Conservation (phyloP, 768 basidiomycete genomes). For the Amanita fuliginea region DNA sequence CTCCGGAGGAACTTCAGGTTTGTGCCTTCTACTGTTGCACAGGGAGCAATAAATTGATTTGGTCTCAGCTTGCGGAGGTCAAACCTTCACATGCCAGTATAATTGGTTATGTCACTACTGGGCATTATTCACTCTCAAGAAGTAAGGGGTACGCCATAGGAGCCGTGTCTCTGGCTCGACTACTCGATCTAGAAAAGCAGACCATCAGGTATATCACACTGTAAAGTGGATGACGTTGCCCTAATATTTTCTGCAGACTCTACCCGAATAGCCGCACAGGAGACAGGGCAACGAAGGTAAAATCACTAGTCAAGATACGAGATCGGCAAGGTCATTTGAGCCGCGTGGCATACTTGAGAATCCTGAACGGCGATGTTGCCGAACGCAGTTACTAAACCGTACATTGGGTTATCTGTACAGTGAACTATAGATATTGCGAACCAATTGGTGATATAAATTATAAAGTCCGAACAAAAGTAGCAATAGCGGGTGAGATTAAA, state of each 20-base stretch:
- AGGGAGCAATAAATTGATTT: constrained; percentile 2
- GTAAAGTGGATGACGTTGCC: neutral
- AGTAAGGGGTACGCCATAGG: constrained; percentile 76
- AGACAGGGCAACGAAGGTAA: constrained; percentile 13
- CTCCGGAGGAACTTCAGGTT: constrained; percentile 19
- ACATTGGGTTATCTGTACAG: constrained; percentile 5
- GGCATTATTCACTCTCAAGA: constrained; percentile 68
- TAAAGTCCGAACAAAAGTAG: constrained; percentile 4
- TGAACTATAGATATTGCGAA: neutral
- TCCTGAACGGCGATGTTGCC: constrained; percentile 10
- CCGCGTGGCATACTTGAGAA: constrained; percentile 36
- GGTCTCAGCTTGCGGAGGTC: constrained; percentile 32
- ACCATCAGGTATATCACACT: constrained; percentile 19
- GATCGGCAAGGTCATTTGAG: constrained; percentile 45
- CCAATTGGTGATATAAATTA: constrained; percentile 6
- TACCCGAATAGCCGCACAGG: constrained; percentile 13
- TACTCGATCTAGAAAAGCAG: constrained; percentile 45
- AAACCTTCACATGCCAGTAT: constrained; percentile 32
- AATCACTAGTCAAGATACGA: constrained; percentile 50
- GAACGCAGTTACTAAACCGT: neutral
- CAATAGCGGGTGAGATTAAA: neutral
- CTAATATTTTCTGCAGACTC: constrained; percentile 13
- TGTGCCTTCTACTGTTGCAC: neutral
- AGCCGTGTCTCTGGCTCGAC: constrained; percentile 45
- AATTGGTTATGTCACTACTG: constrained; percentile 80